Percentiles rank a stretch among this genome's conserved stretches.
Conservation (phyloP, 805 yeast species). For the Yarrowia osloensis region DNA sequence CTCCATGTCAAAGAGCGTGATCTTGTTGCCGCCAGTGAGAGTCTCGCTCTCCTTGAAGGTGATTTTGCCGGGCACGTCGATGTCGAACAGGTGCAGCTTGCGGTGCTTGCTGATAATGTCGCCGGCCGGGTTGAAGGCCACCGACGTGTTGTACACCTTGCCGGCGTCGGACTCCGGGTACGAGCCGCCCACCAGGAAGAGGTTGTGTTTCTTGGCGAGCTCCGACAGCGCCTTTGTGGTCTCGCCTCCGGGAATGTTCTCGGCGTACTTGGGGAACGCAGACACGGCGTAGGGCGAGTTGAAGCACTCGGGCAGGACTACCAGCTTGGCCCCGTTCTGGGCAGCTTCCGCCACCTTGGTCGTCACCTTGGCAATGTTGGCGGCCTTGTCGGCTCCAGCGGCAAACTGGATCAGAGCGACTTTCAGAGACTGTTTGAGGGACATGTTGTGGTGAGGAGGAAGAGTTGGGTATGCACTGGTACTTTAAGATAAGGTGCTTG, state of each 20-base stretch:
- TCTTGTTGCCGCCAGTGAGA: conserved; percentile 75
- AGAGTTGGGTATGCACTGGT: background rate
- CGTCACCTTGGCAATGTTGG: conserved; percentile 70
- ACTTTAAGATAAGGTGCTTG: background rate
- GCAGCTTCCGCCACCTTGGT: conserved; percentile 68
- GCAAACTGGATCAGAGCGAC: conserved; percentile 83
- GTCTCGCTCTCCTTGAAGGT: conserved; percentile 80
- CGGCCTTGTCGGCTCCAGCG: conserved; percentile 78
- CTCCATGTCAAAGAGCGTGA: conserved; percentile 71
- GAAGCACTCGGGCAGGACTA: conserved; percentile 94
- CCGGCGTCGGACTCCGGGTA: conserved; percentile 73
- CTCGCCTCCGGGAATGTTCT: conserved; percentile 71
- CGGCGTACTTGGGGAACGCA: conserved; percentile 86
- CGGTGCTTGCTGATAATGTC: conserved; percentile 83
- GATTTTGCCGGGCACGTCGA: conserved; percentile 88
- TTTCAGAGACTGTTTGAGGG: conserved; percentile 58
- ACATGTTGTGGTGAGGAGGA: conserved; percentile 34
- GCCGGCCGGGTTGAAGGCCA: conserved; percentile 73
- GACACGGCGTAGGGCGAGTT: conserved; percentile 91
- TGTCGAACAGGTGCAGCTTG: conserved; percentile 88
- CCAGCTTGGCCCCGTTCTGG: conserved; percentile 62
- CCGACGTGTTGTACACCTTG: conserved; percentile 68
- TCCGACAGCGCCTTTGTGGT: conserved; percentile 61
- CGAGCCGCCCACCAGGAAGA: conserved; percentile 85
- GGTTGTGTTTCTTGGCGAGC: conserved; percentile 64